Conservation (phyloP, 2,329 filamentous ascomycete genomes). For the Colletotrichum sp. region DNA sequence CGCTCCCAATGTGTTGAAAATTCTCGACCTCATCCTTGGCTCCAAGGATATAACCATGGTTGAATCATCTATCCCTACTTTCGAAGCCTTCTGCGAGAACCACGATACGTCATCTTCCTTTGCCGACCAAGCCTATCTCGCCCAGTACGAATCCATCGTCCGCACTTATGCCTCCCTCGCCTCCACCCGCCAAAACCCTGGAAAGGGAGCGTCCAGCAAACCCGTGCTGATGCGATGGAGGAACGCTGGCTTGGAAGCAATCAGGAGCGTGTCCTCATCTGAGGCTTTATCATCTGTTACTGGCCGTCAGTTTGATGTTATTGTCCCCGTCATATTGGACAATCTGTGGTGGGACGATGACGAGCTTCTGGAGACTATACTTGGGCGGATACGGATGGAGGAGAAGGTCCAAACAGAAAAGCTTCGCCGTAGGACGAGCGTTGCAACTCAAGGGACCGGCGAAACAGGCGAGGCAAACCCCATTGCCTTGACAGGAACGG, state of each 20-base stretch:
- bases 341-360: conserved; percentile 82
- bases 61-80: conserved; percentile 86
- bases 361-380: conserved; percentile 70
- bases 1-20: conserved; percentile 81
- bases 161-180: conserved; percentile 81
- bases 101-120: conserved; percentile 86
- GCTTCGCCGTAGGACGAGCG: conserved; percentile 74
- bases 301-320: conserved; percentile 75
- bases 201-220: conserved; percentile 65
- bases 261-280: conserved; percentile 80
- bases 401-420: conserved; percentile 73
- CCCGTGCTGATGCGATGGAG: conserved; percentile 82
- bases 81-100: conserved; percentile 86
- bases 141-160: conserved; percentile 83
- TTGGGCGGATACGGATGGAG: conserved; percentile 69
- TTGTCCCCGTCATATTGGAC: conserved; percentile 84
- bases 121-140: conserved; percentile 83
- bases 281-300: conserved; percentile 79
- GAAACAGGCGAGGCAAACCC: conserved; percentile 71
- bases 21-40: conserved; percentile 81
- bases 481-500: conserved; percentile 78
- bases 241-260: conserved; percentile 75
- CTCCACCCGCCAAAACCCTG: conserved; percentile 60
- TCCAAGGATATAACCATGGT: conserved; percentile 92
- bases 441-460: conserved; percentile 76